Percentiles rank a stretch among this genome's conserved stretches.
These are phyloP conservation scores for Trichoderma cornu-damae DNA, from an alignment of 2,329 filamentous ascomycete genomes.

Conservation along the genomic window DNA sequence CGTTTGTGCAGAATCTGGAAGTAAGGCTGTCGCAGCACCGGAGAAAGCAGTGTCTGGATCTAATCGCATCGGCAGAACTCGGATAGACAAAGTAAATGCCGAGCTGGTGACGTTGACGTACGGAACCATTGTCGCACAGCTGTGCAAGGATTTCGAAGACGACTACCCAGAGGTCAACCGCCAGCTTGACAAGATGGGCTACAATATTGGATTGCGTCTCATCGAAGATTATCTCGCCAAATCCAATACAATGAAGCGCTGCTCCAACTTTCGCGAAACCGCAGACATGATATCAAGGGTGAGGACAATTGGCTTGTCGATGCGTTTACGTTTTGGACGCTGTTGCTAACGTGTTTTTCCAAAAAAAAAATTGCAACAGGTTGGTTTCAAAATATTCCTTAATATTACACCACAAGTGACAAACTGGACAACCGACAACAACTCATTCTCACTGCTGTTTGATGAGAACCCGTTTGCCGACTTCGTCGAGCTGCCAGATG, in stretches of 20 bases:
- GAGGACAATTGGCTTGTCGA: slow-evolving; percentile 19
- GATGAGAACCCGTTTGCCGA: slow-evolving; percentile 96
- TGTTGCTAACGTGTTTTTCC: slow-evolving; percentile 23
- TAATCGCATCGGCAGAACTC: slow-evolving; percentile 58
- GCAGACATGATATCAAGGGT: slow-evolving; percentile 96
- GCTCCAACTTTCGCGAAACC: slow-evolving; percentile 89
- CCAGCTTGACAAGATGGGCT: slow-evolving; percentile 98
- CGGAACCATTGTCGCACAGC: slow-evolving; percentile 91
- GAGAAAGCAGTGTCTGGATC: slow-evolving; percentile 13
- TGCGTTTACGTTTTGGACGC: neutral
- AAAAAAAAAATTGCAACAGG: slow-evolving; percentile 51
- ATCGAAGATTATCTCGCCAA: slow-evolving; percentile 98
- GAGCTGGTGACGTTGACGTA: slow-evolving; percentile 97
- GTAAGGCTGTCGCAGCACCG: slow-evolving; percentile 50
- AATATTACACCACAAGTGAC: slow-evolving; percentile 91
- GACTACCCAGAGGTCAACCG: slow-evolving; percentile 96
- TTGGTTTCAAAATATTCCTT: slow-evolving; percentile 98
- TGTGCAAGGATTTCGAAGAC: slow-evolving; percentile 92
- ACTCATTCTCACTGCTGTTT: slow-evolving; percentile 92
- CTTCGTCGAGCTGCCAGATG: slow-evolving; percentile 95
- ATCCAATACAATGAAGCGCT: slow-evolving; percentile 81
- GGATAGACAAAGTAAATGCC: slow-evolving; percentile 95
- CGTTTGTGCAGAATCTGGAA: slow-evolving; percentile 76
- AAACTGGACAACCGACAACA: slow-evolving; percentile 94
- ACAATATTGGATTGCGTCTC: slow-evolving; percentile 91